phyloP scores from a whole-genome alignment of 2,329 filamentous ascomycete genomes.

The Fusarium haematococcum region DNA sequence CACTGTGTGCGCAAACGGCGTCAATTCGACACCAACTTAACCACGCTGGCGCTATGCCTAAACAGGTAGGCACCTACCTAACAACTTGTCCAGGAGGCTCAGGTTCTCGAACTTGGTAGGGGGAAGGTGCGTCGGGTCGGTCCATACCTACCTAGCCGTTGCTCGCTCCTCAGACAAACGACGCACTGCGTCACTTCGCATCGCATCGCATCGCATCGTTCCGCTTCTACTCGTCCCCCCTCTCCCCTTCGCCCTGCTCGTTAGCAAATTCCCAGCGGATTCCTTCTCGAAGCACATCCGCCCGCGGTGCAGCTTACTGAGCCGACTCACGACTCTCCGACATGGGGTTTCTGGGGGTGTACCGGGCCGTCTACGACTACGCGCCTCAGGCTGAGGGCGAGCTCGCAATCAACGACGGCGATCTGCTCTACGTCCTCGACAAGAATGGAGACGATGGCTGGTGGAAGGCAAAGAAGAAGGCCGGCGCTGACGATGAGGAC shows the following conservation, averaged over 20 bases:
- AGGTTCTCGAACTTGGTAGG: constrained; percentile 32
- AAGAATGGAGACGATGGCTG: constrained; percentile 84
- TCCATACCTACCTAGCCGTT: constrained; percentile 35
- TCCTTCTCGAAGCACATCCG: constrained; percentile 29
- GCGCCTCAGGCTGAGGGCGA: constrained; percentile 87
- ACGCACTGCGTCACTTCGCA: constrained; percentile 47
- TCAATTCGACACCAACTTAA: not conserved
- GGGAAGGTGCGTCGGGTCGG: constrained; percentile 28
- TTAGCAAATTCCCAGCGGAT: constrained; percentile 13
- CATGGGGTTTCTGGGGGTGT: constrained; percentile 95
- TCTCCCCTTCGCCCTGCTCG: constrained; percentile 3
- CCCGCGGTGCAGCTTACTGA: constrained; percentile 37
- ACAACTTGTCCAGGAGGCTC: constrained; percentile 10
- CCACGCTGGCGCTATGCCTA: not conserved
- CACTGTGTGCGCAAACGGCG: not conserved
- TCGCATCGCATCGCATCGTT: constrained; percentile 34
- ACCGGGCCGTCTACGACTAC: constrained; percentile 93
- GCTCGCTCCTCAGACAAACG: constrained; percentile 46
- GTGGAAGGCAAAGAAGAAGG: constrained; percentile 97
- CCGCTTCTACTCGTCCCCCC: constrained; percentile 13
- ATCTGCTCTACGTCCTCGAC: constrained; percentile 88
- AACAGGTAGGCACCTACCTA: constrained; percentile 5
- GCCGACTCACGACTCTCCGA: constrained; percentile 39
- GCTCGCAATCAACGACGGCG: constrained; percentile 85
- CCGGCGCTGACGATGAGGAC: constrained; percentile 84